Evolutionary conservation across 208 protist genomes (phyloP).

Genomic region (Trypanosomatidae sp.): DNA sequence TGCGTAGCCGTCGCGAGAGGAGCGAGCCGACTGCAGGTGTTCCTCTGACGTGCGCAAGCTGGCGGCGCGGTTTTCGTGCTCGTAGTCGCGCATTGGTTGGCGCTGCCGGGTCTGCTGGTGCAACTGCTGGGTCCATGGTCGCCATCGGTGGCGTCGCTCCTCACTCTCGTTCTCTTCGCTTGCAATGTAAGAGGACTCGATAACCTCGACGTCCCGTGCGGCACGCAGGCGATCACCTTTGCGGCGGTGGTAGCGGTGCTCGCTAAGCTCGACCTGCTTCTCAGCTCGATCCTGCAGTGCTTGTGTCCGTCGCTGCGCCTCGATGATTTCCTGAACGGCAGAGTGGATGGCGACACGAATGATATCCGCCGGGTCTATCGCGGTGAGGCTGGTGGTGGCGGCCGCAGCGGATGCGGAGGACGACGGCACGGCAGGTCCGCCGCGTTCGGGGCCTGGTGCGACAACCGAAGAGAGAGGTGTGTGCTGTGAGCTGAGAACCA

Average conservation of each 20-base stretch:
- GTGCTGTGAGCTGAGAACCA: conserved; percentile 11
- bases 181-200: conserved; percentile 22
- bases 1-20: conserved; percentile 3
- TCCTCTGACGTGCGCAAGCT: not conserved
- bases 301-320: conserved; percentile 39
- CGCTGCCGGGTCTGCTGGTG: not conserved
- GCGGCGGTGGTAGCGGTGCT: conserved; percentile 33
- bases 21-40: not conserved
- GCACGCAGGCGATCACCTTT: conserved; percentile 28
- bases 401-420: conserved; percentile 4
- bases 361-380: conserved; percentile 27
- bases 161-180: conserved; percentile 9
- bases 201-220: conserved; percentile 25
- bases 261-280: conserved; percentile 29
- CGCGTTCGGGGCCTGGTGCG: not conserved
- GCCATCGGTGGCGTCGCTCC: not conserved
- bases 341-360: conserved; percentile 64
- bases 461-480: conserved; percentile 1
- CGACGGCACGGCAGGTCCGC: conserved; percentile 3
- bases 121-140: not conserved
- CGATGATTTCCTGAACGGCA: conserved; percentile 62
- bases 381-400: conserved; percentile 2
- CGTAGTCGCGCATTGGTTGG: not conserved
- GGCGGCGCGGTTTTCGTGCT: not conserved
- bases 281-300: conserved; percentile 37